Evolutionary conservation across 73 alveolate species (phyloP), one percentile per base, ranked within the genome.

Genomic region (Paraurostyla sp.): DNA sequence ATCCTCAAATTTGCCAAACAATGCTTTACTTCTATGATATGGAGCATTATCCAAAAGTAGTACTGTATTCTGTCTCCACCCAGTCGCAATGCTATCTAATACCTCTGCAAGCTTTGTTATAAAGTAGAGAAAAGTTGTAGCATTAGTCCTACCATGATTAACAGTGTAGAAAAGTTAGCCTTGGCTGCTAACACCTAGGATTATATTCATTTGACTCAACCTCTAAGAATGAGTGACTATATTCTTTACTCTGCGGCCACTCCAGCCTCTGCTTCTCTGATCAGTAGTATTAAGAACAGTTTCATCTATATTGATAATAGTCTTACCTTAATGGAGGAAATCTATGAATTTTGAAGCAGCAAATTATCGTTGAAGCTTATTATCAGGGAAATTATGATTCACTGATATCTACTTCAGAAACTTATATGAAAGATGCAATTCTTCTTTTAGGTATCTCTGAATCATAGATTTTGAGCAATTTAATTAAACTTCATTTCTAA

Each of bases 291-390:
- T 15, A 46, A 46, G 18, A 15, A n/a, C n/a, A n/a, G n/a, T n/a
- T n/a, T n/a, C n/a, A n/a, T n/a, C n/a, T n/a, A n/a, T n/a, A n/a
- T n/a, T 46, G 18, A 46, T 46, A 15, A 46, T 46, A 15, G 13
- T 18, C 18, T 46, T 46, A 18, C 57, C 57, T 46, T 46, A 18
- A 46, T 15, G 18, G 13, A 46, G 18, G 18, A 46, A 18, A 15
- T 46, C 13, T 46, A 46, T 46, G 18, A 41, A 69, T 41, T 40
- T 2, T 41, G 15, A 69, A 43, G 84, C 84, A 15, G 84, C 84
- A 69, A 35, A 69, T 42, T 69, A 40, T 33, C 84, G 9, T 42
- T 69, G 23, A 36, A 69, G 41, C 25, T 69, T 69, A 22, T 43
- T 11, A 25, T 32, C 23, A 27, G 2, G 13, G 62, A 9, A n/a